A percentile compares a stretch with the other conserved stretches of the same genome.
Evolutionary conservation across 1,284 basidiomycete species (phyloP).

Genomic region (Apiotrichum gamsii): DNA sequence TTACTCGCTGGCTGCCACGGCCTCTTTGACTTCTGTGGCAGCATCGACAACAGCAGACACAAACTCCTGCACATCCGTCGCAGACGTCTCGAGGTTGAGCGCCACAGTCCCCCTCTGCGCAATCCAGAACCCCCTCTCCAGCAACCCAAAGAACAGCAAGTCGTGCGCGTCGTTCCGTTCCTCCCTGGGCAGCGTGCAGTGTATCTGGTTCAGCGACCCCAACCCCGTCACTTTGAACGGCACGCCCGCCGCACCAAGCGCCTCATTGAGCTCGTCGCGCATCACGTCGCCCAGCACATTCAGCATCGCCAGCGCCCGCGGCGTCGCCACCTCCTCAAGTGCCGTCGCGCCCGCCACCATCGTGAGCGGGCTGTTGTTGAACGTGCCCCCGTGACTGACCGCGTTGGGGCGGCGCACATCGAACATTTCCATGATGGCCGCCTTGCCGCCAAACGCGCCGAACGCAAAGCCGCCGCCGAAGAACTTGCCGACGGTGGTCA

Average conservation of each 20-base stretch:
- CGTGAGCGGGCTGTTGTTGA: constrained; percentile 34
- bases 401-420: constrained; percentile 16
- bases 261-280: constrained; percentile 15
- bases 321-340: constrained; percentile 18
- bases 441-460: constrained; percentile 30
- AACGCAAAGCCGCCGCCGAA: constrained; percentile 35
- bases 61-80: constrained; percentile 12
- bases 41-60: constrained; percentile 1
- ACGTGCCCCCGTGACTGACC: constrained; percentile 26
- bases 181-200: constrained; percentile 11
- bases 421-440: constrained; percentile 30
- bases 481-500: constrained; percentile 33
- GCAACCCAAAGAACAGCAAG: constrained; percentile 4
- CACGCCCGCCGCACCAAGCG: not conserved
- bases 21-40: too few relatives aligned
- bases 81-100: constrained; percentile 7
- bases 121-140: constrained; percentile 2
- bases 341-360: constrained; percentile 27
- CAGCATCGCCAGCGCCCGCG: constrained; percentile 13
- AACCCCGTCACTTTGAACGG: constrained; percentile 22
- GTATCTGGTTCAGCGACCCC: constrained; percentile 30
- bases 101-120: constrained; percentile 19
- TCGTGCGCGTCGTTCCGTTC: constrained; percentile 6
- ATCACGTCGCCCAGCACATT: constrained; percentile 22
- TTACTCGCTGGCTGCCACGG: too few relatives aligned